A percentile compares a stretch with the other conserved stretches of the same genome.
Conservation (phyloP, 2,329 filamentous ascomycete genomes). For the Xylariaceae sp. region DNA sequence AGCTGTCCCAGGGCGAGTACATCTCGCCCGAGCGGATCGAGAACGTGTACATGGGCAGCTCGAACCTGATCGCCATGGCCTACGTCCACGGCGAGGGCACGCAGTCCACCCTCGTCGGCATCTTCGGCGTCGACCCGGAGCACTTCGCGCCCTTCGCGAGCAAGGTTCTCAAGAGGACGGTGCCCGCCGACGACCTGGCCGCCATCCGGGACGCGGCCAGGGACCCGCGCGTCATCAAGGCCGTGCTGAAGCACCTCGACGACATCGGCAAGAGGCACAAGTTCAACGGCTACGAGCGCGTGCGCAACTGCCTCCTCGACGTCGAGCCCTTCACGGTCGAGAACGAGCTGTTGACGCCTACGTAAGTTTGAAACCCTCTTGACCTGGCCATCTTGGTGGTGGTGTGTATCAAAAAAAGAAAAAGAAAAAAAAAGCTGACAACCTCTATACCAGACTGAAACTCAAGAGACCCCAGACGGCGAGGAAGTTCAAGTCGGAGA, state of each 20-base stretch:
- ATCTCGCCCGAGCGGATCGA: slow-evolving; percentile 96
- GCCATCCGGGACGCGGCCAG: slow-evolving; percentile 62
- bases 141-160: slow-evolving; percentile 75
- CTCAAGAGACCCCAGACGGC: slow-evolving; percentile 54
- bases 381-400: neutral
- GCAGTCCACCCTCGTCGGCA: slow-evolving; percentile 73
- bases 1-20: slow-evolving; percentile 96
- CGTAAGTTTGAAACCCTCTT: slow-evolving; percentile 60
- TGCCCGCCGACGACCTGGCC: slow-evolving; percentile 58
- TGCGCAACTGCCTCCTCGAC: slow-evolving; percentile 67
- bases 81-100: slow-evolving; percentile 88
- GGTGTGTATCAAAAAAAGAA: neutral
- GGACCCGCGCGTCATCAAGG: slow-evolving; percentile 66
- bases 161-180: slow-evolving; percentile 64
- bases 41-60: slow-evolving; percentile 83
- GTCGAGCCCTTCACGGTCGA: slow-evolving; percentile 90
- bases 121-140: slow-evolving; percentile 84
- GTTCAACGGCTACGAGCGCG: slow-evolving; percentile 86
- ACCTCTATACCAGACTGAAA: slow-evolving; percentile 44
- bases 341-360: slow-evolving; percentile 83
- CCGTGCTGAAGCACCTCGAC: slow-evolving; percentile 73
- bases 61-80: slow-evolving; percentile 69
- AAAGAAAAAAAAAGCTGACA: slow-evolving; percentile 9
- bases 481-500: slow-evolving; percentile 46
- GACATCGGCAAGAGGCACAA: slow-evolving; percentile 74